These are phyloP conservation scores for Suillus americanus DNA, from an alignment of 768 basidiomycete genomes.

Conservation along the genomic window DNA sequence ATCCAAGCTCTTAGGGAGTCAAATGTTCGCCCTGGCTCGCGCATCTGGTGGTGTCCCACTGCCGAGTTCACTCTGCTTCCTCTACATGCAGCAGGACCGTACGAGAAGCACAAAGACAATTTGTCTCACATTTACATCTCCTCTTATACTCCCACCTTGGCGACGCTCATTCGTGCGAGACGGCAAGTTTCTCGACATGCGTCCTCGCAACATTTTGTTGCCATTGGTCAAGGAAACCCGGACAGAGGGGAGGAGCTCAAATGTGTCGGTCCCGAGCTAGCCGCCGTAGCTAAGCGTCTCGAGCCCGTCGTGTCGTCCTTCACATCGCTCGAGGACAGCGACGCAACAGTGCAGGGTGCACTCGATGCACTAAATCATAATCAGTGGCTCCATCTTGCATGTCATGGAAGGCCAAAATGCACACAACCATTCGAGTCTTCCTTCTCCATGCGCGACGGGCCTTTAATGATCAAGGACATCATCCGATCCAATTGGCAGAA, in stretches of 20 bases:
- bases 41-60: conserved; percentile 31
- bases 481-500: conserved; percentile 6
- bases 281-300: too few relatives aligned
- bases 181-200: background rate
- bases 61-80: conserved; percentile 36
- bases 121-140: conserved; percentile 20
- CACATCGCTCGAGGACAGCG: background rate
- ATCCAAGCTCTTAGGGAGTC: conserved; percentile 15
- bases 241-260: background rate
- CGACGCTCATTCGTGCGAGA: conserved; percentile 20
- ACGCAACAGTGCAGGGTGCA: background rate
- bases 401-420: conserved; percentile 34
- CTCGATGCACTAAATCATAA: background rate
- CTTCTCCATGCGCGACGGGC: too few relatives aligned
- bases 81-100: conserved; percentile 40
- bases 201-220: background rate
- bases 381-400: conserved; percentile 27
- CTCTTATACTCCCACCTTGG: conserved; percentile 28
- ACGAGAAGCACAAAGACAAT: conserved; percentile 12
- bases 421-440: conserved; percentile 14
- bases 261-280: background rate
- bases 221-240: conserved; percentile 8
- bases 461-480: conserved; percentile 8
- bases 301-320: background rate
- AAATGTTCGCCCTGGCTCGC: conserved; percentile 12